Base-by-base conservation (phyloP, 2,329 filamentous ascomycete genomes). In the Dactylellina drechsleri region DNA sequence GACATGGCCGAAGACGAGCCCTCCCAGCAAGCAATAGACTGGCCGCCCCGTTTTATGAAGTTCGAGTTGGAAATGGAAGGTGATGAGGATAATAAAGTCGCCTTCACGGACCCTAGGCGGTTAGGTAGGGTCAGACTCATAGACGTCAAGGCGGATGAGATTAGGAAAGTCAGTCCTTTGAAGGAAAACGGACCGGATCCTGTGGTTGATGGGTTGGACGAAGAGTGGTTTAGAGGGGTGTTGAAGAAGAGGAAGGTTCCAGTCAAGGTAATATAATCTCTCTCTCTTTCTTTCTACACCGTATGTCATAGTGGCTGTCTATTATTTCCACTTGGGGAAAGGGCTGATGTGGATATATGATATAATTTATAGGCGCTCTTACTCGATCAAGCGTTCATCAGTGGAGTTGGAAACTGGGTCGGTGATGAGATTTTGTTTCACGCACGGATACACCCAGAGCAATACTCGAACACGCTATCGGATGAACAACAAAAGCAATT, bases 371-470 rank as follows among this genome's bases (percentile, higher is more conserved):
- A 76, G 72, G 92, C 93, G 0, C 85, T 97, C 18, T 84, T 99
- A 12, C 85, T 98, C 2, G 92, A 98, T 80, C 95, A 99, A 82
- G 86, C 88, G 16, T 91, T 91, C 81, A 91, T 98, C 76, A 95
- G 91, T 79, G 95, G 95, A 6, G 92, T 99, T 76, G 95, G 95
- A 0, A 98, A 98, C 80, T 99, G 94, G 94, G 94, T 99, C 64
- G 93, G 87, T 0, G 95, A 99, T 80, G 95, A 99, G 81, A 90
- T 97, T 5, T 84, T 99, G 60, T 99, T 93, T 80, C 90, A 98
- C 78, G 91, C 95, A 4, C 89, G 87, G 58, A 86, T 98, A 15
- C 94, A 99, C 78, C 95, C 95, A 0, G 94, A 97, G 81, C 92
- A 97, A 81, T 96, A 96, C 83, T 92, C 90, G 82, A 90, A 97